These are phyloP conservation scores for Gliomastix tumulicola DNA, from an alignment of 2,329 filamentous ascomycete species.

Conservation along the genomic window DNA sequence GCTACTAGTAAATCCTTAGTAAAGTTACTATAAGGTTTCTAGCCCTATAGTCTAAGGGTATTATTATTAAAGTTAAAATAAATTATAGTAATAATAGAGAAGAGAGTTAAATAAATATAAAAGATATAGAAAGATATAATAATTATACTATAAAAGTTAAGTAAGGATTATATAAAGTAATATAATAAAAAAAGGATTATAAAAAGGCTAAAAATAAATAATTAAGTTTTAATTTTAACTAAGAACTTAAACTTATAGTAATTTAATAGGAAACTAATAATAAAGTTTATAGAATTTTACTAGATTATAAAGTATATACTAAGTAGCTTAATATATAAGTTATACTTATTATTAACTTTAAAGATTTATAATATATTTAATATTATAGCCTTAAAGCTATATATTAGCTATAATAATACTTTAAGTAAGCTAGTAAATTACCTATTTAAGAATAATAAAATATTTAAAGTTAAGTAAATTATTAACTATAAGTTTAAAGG, in stretches of 20 bases:
- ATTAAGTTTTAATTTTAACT: not conserved
- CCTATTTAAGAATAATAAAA: not conserved
- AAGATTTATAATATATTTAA: not conserved
- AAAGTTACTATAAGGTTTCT: too few relatives aligned
- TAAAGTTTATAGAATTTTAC: not conserved
- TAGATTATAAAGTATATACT: not conserved
- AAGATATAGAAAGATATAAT: not conserved
- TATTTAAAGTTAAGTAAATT: not conserved
- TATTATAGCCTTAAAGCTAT: not conserved
- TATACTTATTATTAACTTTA: not conserved
- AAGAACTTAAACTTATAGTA: not conserved
- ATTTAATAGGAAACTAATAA: too few relatives aligned
- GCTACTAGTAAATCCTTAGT: not conserved
- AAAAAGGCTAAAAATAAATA: too few relatives aligned
- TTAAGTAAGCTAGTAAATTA: not conserved
- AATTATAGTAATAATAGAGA: not conserved
- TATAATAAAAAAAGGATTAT: too few relatives aligned
- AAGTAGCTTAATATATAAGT: too few relatives aligned
- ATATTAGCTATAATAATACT: not conserved
- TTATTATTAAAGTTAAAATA: not conserved
- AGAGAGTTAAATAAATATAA: not conserved
- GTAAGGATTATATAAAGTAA: too few relatives aligned
- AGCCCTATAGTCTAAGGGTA: too few relatives aligned
- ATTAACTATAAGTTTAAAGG: not conserved
- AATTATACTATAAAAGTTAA: too few relatives aligned